Evolutionary conservation across 225 moss, liverwort and hornwort genomes (phyloP).

Genomic region (Physcomitrium patens): DNA sequence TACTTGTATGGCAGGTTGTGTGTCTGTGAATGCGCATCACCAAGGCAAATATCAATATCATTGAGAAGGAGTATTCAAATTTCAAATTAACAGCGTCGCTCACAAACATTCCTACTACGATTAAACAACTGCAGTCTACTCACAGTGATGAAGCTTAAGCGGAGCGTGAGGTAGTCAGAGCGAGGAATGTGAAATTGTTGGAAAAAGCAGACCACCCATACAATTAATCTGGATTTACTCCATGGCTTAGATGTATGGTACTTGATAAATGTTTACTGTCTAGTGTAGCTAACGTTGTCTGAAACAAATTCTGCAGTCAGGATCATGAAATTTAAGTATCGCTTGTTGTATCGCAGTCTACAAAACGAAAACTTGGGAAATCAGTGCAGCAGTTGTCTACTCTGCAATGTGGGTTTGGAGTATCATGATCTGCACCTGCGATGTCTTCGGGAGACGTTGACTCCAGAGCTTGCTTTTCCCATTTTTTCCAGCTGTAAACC

Average conservation of each 20-base stretch:
- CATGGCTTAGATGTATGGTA: slow-evolving; percentile 49
- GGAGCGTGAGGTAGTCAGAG: slow-evolving; percentile 54
- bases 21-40: no score
- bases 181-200: slow-evolving; percentile 49
- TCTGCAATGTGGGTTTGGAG: not conserved
- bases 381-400: not conserved
- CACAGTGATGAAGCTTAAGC: slow-evolving; percentile 1
- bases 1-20: no score
- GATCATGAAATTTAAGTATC: not conserved
- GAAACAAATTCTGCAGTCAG: slow-evolving; percentile 24
- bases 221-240: slow-evolving; percentile 34
- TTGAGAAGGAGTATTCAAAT: no score
- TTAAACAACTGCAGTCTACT: no score
- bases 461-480: slow-evolving; percentile 49
- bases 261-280: slow-evolving; percentile 49
- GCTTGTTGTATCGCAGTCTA: not conserved
- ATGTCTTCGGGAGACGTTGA: slow-evolving; percentile 22
- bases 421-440: slow-evolving; percentile 21
- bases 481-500: slow-evolving; percentile 58
- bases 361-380: not conserved
- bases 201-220: slow-evolving; percentile 45
- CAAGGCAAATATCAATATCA: no score
- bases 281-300: slow-evolving; percentile 31
- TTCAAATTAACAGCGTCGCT: no score
- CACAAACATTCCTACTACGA: no score